Percentiles rank a stretch among this genome's conserved stretches.
Evolutionary conservation across 352 stramenopile genomes (phyloP).

Genomic region (Bremia lactucae): DNA sequence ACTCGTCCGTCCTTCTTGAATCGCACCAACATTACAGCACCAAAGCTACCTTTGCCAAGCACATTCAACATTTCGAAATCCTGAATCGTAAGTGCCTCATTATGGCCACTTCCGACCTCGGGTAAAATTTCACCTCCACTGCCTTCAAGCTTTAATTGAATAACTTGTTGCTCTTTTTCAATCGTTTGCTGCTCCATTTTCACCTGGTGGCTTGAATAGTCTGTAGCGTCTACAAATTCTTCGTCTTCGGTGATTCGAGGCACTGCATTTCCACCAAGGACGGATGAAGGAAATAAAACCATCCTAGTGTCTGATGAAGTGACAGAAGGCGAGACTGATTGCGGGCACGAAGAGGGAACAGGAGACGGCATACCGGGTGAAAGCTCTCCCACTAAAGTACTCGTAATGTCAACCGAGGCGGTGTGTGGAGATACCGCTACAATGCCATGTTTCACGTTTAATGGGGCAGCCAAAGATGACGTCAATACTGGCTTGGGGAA

Average conservation of each 20-base stretch:
- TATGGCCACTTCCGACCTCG: conserved; percentile 7
- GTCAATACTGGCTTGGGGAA: conserved; percentile 15
- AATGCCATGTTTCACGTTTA: conserved; percentile 12
- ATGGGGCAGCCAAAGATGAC: conserved; percentile 1
- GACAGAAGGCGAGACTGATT: conserved; percentile 9
- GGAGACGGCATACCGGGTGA: conserved; percentile 29
- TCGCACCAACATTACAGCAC: conserved; percentile 81
- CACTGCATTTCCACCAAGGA: conserved; percentile 6
- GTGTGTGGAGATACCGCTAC: conserved; percentile 5
- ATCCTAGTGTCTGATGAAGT: conserved; percentile 5
- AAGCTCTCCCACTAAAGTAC: conserved; percentile 29
- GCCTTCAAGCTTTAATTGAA: conserved; percentile 4
- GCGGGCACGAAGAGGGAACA: conserved; percentile 19
- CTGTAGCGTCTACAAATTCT: conserved; percentile 23
- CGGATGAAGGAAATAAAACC: conserved; percentile 1
- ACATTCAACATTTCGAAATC: conserved; percentile 88
- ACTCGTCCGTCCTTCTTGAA: conserved; percentile 85
- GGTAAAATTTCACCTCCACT: conserved; percentile 2
- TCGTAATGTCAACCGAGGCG: conserved; percentile 23
- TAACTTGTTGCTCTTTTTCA: conserved; percentile 7
- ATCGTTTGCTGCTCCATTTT: conserved; percentile 19
- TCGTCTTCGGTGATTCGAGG: conserved; percentile 25
- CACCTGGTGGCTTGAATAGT: conserved; percentile 22
- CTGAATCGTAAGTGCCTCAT: conserved; percentile 72
- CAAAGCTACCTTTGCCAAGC: conserved; percentile 78